Base-by-base conservation (phyloP, 129 eudicot species). In the Apium graveolens region DNA sequence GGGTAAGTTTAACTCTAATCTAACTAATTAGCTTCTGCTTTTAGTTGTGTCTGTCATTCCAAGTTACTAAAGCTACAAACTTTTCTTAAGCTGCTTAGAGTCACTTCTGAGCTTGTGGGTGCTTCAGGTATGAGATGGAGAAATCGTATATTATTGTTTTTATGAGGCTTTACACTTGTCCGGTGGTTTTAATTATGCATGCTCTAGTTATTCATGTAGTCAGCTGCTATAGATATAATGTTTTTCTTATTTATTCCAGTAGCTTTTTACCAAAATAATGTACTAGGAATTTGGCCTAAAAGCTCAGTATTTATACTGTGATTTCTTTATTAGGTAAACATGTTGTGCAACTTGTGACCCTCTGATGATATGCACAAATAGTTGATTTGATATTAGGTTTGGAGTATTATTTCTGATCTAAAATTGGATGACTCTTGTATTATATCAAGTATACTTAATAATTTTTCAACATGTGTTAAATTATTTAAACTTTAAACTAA, bases 81-180 rank as follows among this genome's bases (percentile, higher is more conserved):
- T 66, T 18, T 29, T 16, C n/a, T 12, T 29, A 24, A 66, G 73
- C 42, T 14, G 35, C 39, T 66, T 90, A 65, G 98, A 93, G 78
- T 79, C 91, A 75, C 91, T 93, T 66, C 87, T 93, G 78, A 93
- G 98, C 97, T 86, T 93, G 81, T 91, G 98, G 98, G 98, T 93
- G 70, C 97, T 93, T 78, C 98, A 93, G 98, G 98, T 93, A 66
- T 87, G 91, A 74, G 32, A 82, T 55, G 65, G 76, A 43, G 73
- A 42, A 65, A 41, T 41, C 62, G 4, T 24, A 3, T 65, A 68
- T 35, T 44, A 45, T 84, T 76, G 49, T 77, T 5, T 39, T 21
- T 78, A 11, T 41, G 60, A 73, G 51, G 41, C 74, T 32, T 24
- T 26, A n/a, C 68, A 60, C 68, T n/a, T 24, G 26, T 60, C 13